These are phyloP conservation scores for Podila verticillata DNA, from an alignment of 192 early-diverging fungal genomes.

Conservation along the genomic window DNA sequence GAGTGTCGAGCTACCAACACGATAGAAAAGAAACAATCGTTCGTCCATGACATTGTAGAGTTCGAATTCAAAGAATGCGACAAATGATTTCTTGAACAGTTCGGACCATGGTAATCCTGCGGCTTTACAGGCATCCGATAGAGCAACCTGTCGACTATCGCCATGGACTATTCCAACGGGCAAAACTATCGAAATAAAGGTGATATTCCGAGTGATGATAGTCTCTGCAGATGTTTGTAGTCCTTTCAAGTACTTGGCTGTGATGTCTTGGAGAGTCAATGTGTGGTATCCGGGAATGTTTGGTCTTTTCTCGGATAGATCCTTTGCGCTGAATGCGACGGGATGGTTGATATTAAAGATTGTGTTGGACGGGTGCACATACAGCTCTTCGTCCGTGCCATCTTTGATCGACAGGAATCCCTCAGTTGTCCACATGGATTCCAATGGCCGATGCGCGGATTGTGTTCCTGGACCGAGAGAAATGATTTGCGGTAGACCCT, in stretches of 20 bases:
- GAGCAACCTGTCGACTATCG: not conserved
- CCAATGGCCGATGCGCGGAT: not conserved
- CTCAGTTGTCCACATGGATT: constrained; percentile 21
- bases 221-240: constrained; percentile 1
- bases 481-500: constrained; percentile 11
- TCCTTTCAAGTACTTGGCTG: constrained; percentile 8
- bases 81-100: not conserved
- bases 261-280: constrained; percentile 14
- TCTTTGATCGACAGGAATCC: constrained; percentile 14
- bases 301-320: constrained; percentile 4
- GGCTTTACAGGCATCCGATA: not conserved
- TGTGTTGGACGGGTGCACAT: constrained; percentile 17
- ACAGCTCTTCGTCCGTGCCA: constrained; percentile 11
- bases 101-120: not conserved
- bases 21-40: constrained; percentile 79
- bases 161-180: constrained; percentile 3
- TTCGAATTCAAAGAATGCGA: not conserved
- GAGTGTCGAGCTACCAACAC: constrained; percentile 83
- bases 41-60: constrained; percentile 52
- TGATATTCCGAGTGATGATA: not conserved
- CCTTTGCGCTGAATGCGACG: constrained; percentile 1
- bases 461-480: constrained; percentile 15
- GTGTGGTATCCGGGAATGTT: constrained; percentile 12
- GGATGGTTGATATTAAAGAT: constrained; percentile 13
- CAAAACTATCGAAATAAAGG: not conserved